Base-by-base conservation (phyloP, 2,329 filamentous ascomycete genomes). In the Neodidymelliopsis sp. region DNA sequence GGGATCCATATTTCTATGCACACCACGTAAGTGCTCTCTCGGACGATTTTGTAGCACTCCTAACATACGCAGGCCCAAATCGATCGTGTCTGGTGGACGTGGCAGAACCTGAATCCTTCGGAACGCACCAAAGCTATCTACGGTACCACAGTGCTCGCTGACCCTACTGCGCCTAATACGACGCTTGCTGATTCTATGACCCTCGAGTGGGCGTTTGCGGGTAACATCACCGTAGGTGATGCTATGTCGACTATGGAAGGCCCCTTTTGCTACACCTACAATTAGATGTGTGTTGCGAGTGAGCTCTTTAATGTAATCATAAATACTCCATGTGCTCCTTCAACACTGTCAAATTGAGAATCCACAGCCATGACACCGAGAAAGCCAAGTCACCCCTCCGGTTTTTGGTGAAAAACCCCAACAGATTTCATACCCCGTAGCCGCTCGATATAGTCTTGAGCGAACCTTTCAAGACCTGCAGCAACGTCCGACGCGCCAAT, bases 51-150 rank as follows among this genome's bases (percentile, higher is more conserved):
- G n/a, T n/a, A n/a, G n/a, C n/a, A n/a, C n/a, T 77, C 80, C 49
- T 70, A n/a, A n/a, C n/a, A n/a, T n/a, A n/a, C n/a, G n/a, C n/a
- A n/a, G n/a, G n/a, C 69, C 4, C 71, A 74, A 54, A 75, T 80
- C 31, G 78, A 81, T 53, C 72, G 76, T 6, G 61, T 73, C 1
- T 81, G 73, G 72, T 78, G 75, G 76, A 77, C 76, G 27, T 81
- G 78, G 78, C 77, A 81, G 60, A 77, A 75, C 47, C 56, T 75
- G 36, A 67, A 77, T 46, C 66, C 66, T 25, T 53, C 63, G 23
- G 57, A 66, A 19, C 70, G 77, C 10, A 69, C 70, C 34, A 65
- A 69, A 30, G 65, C 63, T 22, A 74, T 80, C 49, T 63, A 66
- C 29, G 68, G 65, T 19, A 78, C 77, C 3, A 78, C 73, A n/a